Base-by-base conservation (phyloP, 2,329 filamentous ascomycete genomes). In the Pseudophaeomoniella oleicola region DNA sequence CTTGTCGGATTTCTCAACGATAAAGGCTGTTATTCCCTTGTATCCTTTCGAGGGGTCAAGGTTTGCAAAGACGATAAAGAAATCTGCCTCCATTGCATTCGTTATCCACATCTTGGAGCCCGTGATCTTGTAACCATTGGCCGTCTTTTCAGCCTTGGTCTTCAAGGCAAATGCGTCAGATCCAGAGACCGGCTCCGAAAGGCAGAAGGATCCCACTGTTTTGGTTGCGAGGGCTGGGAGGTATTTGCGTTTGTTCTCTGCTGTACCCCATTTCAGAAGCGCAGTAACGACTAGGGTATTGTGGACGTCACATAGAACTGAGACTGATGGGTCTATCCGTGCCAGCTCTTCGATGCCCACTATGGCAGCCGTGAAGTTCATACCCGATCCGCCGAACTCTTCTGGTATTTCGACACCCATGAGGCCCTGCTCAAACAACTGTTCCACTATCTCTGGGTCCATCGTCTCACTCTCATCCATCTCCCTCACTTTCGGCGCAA, bases 61-160 rank as follows among this genome's bases (percentile, higher is more conserved):
- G 63, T 94, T 98, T 53, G 90, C 90, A 55, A 98, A 98, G 40
- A 98, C 90, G 53, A 98, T 88, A 66, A 94, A 98, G 66, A 96
- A 80, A 41, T 78, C 77, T 14, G 90, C 81, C 64, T 98, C 90
- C 66, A 88, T 78, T 35, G 82, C 81, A 70, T 98, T 98, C 44
- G 90, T 98, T 62, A 98, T 98, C 90, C 90, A 98, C 90, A 98
- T 98, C 74, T 98, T 98, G 59, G 75, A 78, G 35, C 90, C 90
- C 42, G 75, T 81, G 59, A 98, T 81, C 61, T 42, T 46, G 67
- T 88, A 98, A 19, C 88, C 86, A 45, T 77, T 72, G 15, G 75
- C 69, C 1, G 84, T 90, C 67, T 87, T 83, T 39, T 75, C 78
- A 31, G 90, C 90, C 58, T 84, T 87, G 39, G 90, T 96, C 47